Evolutionary conservation across 2,329 filamentous ascomycete genomes (phyloP), one percentile per base, ranked within the genome.

Genomic region (Aspergillus hortae): DNA sequence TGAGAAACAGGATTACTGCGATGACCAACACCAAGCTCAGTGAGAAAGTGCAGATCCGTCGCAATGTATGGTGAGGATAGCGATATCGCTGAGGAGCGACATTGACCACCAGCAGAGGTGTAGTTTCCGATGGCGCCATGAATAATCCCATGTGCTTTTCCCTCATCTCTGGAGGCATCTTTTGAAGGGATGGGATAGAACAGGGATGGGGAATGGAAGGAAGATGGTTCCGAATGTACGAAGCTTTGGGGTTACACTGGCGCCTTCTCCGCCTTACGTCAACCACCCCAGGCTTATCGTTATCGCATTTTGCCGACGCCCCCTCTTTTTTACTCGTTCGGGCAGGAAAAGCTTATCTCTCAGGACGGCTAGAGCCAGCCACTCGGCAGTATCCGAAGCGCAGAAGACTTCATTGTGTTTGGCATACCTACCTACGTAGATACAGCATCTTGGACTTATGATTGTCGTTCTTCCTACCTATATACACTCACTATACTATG

Each of bases 61-160:
- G 74, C 25, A 78, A 57, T 11, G 63, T 62, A 51, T 69, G 65
- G 53, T 77, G 75, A 7, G 69, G 71, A 54, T 76, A 75, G 52
- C 73, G 69, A 51, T 66, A 68, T 46, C 64, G 70, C 47, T 56
- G 67, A 9, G 68, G 72, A 35, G 67, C 67, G 52, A 76, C 69
- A 48, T 63, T 60, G 43, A 77, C 73, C 35, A 32, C 40, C 21
- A 77, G 65, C 45, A 77, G 66, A 44, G 75, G 75, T 5, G 74
- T 75, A 14, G 63, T 67, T 61, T 75, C 72, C 21, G 66, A 65
- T 47, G 57, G 59, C 33, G 64, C 61, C 70, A 73, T 73, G 46
- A 49, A 61, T 48, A 54, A 58, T 32, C 61, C 60, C 65, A 71
- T 70, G 43, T 49, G 48, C 57, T 70, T 72, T 54, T 72, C 69